These are phyloP conservation scores for Aspergillus sp. DNA, from an alignment of 2,329 filamentous ascomycete species.

Conservation along the genomic window DNA sequence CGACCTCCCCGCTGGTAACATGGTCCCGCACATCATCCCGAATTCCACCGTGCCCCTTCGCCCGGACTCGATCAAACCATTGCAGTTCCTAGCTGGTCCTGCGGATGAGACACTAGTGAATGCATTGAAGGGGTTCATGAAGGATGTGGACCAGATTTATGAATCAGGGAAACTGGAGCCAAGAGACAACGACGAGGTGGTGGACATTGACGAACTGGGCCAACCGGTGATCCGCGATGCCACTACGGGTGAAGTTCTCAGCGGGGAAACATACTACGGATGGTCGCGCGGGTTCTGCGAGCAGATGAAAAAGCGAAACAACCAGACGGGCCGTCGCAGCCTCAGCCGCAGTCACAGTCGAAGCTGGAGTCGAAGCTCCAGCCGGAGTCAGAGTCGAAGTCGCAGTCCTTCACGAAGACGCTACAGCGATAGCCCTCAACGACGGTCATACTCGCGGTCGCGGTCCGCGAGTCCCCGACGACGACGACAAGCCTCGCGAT, in stretches of 20 bases:
- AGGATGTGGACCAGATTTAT: slow-evolving; percentile 63
- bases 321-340: slow-evolving; percentile 24
- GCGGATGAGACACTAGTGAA: slow-evolving; percentile 58
- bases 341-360: slow-evolving; percentile 41
- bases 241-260: slow-evolving; percentile 55
- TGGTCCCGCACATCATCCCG: slow-evolving; percentile 69
- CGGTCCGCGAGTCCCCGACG: slow-evolving; percentile 18
- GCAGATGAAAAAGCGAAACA: slow-evolving; percentile 57
- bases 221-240: slow-evolving; percentile 59
- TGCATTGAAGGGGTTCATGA: slow-evolving; percentile 62
- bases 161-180: slow-evolving; percentile 39
- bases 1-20: slow-evolving; percentile 72
- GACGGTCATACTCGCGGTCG: slow-evolving; percentile 19
- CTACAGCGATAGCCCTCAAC: slow-evolving; percentile 30
- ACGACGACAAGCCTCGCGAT: slow-evolving; percentile 17
- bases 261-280: slow-evolving; percentile 73
- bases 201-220: slow-evolving; percentile 69
- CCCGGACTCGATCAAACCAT: slow-evolving; percentile 59
- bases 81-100: slow-evolving; percentile 61
- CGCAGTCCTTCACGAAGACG: slow-evolving; percentile 19
- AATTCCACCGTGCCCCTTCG: slow-evolving; percentile 69
- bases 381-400: slow-evolving; percentile 2
- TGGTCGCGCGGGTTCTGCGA: slow-evolving; percentile 76
- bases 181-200: slow-evolving; percentile 41
- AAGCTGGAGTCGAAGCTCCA: slow-evolving; percentile 42